phyloP scores from a whole-genome alignment of 225 moss, liverwort and hornwort genomes.

The Antitrichia curtipendula region DNA sequence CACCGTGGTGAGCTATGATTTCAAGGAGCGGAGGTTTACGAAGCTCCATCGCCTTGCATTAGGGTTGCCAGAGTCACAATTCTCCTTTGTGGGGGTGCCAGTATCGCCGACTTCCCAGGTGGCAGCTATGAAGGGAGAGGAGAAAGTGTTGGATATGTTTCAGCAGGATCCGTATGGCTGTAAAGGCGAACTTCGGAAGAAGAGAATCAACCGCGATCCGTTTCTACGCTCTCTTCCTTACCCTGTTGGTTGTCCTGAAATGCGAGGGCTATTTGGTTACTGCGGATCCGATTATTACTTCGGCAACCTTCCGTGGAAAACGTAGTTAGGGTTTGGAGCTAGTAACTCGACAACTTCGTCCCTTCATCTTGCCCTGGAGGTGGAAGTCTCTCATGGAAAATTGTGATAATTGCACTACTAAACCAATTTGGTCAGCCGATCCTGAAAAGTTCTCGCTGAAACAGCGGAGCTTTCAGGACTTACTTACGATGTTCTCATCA shows the following conservation, averaged over 20 bases:
- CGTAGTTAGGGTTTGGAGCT: not conserved
- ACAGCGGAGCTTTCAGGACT: not conserved
- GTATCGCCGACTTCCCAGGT: constrained; percentile 24
- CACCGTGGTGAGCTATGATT: constrained; percentile 92
- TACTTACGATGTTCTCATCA: not conserved
- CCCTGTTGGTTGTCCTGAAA: constrained; percentile 86
- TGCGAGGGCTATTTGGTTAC: constrained; percentile 58
- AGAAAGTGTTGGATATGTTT: constrained; percentile 50
- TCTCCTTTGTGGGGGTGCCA: constrained; percentile 55
- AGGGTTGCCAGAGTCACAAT: constrained; percentile 54
- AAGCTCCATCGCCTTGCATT: constrained; percentile 69
- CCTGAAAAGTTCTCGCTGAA: not conserved
- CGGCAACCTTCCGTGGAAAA: constrained; percentile 57
- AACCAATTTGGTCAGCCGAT: not conserved
- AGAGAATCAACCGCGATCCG: constrained; percentile 65
- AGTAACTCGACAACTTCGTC: not conserved
- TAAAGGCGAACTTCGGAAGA: constrained; percentile 41
- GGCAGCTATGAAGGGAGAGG: constrained; percentile 55
- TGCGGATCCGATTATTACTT: constrained; percentile 46
- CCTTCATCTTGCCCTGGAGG: not conserved
- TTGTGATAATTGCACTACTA: not conserved
- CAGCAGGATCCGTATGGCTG: constrained; percentile 87
- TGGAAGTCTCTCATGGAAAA: not conserved
- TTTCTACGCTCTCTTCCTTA: constrained; percentile 77
- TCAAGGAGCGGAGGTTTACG: constrained; percentile 57